Base-by-base conservation (phyloP, 108 stramenopile genomes). In the Cyclotella kingstonii region DNA sequence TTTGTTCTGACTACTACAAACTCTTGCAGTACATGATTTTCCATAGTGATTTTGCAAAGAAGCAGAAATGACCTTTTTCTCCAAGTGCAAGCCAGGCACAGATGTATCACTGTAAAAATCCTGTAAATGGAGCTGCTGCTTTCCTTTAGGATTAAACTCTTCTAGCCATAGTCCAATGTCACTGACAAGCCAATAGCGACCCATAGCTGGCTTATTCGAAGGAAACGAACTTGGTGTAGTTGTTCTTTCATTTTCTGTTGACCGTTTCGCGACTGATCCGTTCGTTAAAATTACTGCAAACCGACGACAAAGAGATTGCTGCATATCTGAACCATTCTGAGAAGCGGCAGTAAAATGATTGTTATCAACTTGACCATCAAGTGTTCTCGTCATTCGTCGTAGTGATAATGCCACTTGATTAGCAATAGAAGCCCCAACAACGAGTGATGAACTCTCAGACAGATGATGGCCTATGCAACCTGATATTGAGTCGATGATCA, bases 401-500 rank as follows among this genome's bases (percentile, higher is more conserved):
- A 79, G 44, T 18, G 69, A 55, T 33, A 75, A 27, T 10, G 58
- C 54, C 23, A 75, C 69, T 44, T 79, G 72, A 70, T 56, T 60
- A 2, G 40, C 38, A 6, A 77, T 47, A 8, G 72, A 60, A 0
- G 63, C 51, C 4, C 68, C 74, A 15, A 53, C 48, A 0, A 30
- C 64, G 1, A n/a, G 30, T 25, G 56, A 60, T 35, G 57, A 56
- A 9, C 26, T 25, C n/a, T 30, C 58, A 12, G 43, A 54, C 25
- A 79, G 23, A 52, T 75, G 63, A 46, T 69, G 65, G n/a, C 68
- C 68, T 22, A 79, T 38, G 50, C 73, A 76, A 2, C 63, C 68
- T 10, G 78, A 79, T n/a, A 65, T 60, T 5, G 73, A 76, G 38
- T 79, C 78, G 35, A 79, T 54, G 10, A 79, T 50, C 23, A 79